Conservation (phyloP, 306 rosid genomes). For the Aeschynomene evenia region DNA sequence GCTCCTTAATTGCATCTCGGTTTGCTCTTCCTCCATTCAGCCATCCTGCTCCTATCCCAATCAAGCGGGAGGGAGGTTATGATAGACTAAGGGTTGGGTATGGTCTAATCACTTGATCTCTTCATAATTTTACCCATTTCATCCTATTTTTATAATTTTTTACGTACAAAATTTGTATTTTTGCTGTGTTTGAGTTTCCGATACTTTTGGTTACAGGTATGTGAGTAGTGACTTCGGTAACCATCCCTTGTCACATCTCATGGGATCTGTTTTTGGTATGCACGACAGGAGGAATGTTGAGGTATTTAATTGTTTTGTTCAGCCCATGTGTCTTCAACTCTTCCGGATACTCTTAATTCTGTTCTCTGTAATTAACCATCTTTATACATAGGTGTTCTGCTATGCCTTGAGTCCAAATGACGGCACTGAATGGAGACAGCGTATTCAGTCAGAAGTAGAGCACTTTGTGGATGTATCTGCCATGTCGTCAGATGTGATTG, state of each 20-base stretch:
- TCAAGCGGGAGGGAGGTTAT: constrained; percentile 65
- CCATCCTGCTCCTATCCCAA: constrained; percentile 66
- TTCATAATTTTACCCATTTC: background rate
- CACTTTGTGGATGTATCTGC: constrained; percentile 90
- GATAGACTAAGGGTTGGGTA: constrained; percentile 89
- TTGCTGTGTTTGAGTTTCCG: background rate
- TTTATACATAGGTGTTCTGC: constrained; percentile 73
- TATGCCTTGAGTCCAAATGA: constrained; percentile 95
- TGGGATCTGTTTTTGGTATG: constrained; percentile 99
- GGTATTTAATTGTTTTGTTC: constrained; percentile 47
- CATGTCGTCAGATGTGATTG: constrained; percentile 85
- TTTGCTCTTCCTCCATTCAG: constrained; percentile 71
- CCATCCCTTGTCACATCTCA: constrained; percentile 74
- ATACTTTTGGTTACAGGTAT: constrained; percentile 40
- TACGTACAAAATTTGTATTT: background rate
- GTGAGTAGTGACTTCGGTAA: constrained; percentile 54
- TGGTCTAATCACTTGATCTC: constrained; percentile 20
- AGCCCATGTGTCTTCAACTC: background rate
- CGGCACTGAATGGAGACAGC: constrained; percentile 94
- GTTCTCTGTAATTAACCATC: constrained; percentile 5
- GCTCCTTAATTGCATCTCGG: constrained; percentile 90
- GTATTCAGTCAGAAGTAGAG: constrained; percentile 87
- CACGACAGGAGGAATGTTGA: constrained; percentile 77
- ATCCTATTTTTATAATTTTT: constrained; percentile 30
- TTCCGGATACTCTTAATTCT: background rate